phyloP scores from a whole-genome alignment of 306 rosid species.

The Spatholobus suberectus region DNA sequence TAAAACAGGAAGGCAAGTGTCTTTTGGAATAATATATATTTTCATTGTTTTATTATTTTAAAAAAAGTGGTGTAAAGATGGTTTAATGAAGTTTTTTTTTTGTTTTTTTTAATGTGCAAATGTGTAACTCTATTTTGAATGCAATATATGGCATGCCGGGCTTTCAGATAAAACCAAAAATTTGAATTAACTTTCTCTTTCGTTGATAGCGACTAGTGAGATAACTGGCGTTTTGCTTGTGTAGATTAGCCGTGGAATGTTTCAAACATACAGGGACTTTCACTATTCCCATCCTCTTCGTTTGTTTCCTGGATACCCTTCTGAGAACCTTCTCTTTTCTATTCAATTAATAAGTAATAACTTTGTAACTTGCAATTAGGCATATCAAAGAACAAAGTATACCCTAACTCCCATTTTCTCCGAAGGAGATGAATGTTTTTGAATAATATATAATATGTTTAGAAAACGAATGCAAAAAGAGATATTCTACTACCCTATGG shows the following conservation, averaged over 20 bases:
- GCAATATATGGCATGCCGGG: not conserved
- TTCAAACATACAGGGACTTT: constrained; percentile 22
- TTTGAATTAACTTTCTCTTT: constrained; percentile 15
- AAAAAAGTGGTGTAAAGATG: not conserved
- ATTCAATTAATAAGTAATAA: not conserved
- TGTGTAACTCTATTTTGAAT: not conserved
- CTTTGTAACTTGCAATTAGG: not conserved
- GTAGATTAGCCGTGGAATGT: constrained; percentile 24
- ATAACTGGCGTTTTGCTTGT: not conserved
- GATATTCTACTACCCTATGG: too few species aligned
- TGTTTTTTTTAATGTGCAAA: not conserved
- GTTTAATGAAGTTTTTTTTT: not conserved
- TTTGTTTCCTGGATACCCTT: not conserved
- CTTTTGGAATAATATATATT: not conserved
- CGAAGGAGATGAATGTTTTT: too few species aligned
- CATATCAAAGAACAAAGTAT: not conserved
- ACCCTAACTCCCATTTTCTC: not conserved
- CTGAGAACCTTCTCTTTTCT: not conserved
- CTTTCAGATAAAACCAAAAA: not conserved
- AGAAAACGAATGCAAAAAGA: too few species aligned
- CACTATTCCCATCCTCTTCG: not conserved
- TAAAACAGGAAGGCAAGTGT: not conserved
- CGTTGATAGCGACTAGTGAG: constrained; percentile 39
- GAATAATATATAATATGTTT: too few species aligned
- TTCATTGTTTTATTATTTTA: not conserved